A percentile compares a stretch with the other conserved stretches of the same genome.
Evolutionary conservation across 202 grass and related monocot species (phyloP).

Genomic region (Miscanthus sacchariflorus): DNA sequence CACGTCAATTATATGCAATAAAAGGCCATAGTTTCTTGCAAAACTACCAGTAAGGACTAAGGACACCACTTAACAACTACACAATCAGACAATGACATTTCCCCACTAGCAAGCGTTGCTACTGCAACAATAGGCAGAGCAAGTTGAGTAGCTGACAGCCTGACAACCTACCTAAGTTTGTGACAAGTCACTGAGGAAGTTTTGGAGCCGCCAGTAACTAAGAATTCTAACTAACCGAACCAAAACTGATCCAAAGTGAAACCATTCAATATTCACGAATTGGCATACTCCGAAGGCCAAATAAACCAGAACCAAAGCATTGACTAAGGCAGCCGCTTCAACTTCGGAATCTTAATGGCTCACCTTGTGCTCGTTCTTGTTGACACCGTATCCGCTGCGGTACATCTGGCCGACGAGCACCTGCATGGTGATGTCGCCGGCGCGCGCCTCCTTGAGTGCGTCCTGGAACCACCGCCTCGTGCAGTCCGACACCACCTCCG

Average conservation of each 20-base stretch:
- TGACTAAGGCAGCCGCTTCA: not conserved
- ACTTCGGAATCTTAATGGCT: slow-evolving; percentile 22
- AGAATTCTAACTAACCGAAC: not conserved
- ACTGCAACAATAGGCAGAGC: slow-evolving; percentile 25
- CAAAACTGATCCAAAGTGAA: slow-evolving; percentile 28
- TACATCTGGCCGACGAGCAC: slow-evolving; percentile 99
- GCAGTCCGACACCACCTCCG: slow-evolving; percentile 91
- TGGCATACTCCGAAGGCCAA: slow-evolving; percentile 13
- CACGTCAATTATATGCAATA: slow-evolving; percentile 6
- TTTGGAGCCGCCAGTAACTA: not conserved
- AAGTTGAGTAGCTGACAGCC: slow-evolving; percentile 2
- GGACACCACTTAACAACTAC: not conserved
- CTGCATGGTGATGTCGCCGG: slow-evolving; percentile 89
- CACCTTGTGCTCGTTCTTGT: slow-evolving; percentile 83
- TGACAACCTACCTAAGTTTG: not conserved
- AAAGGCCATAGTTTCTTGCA: not conserved
- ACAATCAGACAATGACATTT: not conserved
- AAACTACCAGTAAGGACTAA: slow-evolving; percentile 3
- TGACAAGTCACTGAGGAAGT: slow-evolving; percentile 7
- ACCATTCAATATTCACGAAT: slow-evolving; percentile 15
- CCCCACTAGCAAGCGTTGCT: slow-evolving; percentile 27
- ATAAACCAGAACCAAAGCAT: not conserved
- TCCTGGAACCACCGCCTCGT: slow-evolving; percentile 94
- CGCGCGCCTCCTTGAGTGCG: slow-evolving; percentile 90
- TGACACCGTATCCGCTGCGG: slow-evolving; percentile 76